Evolutionary conservation across 129 eudicot genomes (phyloP), one percentile per base, ranked within the genome.

Genomic region (Artemisia argyi): DNA sequence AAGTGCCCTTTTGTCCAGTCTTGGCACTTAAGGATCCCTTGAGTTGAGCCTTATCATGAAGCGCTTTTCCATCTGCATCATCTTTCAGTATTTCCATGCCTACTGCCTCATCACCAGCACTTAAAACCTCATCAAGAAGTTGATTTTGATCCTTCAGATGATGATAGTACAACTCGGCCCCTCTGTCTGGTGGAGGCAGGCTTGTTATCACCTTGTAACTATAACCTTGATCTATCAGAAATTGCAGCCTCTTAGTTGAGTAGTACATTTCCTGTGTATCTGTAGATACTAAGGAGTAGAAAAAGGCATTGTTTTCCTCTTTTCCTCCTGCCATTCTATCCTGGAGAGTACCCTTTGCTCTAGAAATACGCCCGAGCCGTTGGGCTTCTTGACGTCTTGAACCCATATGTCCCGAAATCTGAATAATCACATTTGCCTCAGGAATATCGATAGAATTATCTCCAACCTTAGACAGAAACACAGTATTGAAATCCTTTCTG

Each of bases 371-470:
- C 10, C 98, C 44, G 9, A 35, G 44, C 44, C 98, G 66, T 73
- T 92, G 98, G 47, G 98, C 98, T 88, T 92, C 98, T 89, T 92
- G 98, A 87, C 98, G 96, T 71, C 98, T 92, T 51, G 98, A 92
- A 20, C 44, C 44, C 7, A 7, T 7, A 35, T 35, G 44, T 35
- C 96, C 89, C 8, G 98, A 92, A 69, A 92, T 92, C 71, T 92
- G 98, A 71, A 92, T 92, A 42, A 92, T 92, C 75, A 92, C 98
- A 84, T 92, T 92, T 61, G 98, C 98, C 79, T 89, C 98, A 1
- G 98, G 98, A 83, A 92, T 92, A 82, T 92, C 98, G 10, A 92
- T 92, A 0, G 98, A 92, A 63, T 89, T 92, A 74, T 92, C 98
- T 75, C 98, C 98, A 50, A 92, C 98, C 92, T 92, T 92, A 17